Percentiles rank a stretch among this genome's conserved stretches.
phyloP scores from a whole-genome alignment of 352 stramenopile species.

The Elongisporangium undulatum region DNA sequence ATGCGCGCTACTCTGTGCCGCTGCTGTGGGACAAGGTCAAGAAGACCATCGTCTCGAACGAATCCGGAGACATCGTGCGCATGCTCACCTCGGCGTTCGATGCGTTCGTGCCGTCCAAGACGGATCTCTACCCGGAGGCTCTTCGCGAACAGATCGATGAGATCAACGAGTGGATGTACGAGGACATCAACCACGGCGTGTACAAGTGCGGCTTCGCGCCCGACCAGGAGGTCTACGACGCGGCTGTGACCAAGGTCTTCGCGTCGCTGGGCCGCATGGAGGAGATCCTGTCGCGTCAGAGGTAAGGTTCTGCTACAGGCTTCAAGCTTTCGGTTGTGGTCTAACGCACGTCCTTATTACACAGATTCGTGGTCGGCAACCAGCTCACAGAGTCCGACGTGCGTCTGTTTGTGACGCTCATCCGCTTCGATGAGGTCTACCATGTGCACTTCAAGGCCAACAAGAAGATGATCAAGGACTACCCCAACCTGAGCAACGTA shows the following conservation, averaged over 20 bases:
- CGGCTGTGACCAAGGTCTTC: constrained; percentile 45
- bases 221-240: constrained; percentile 76
- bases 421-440: constrained; percentile 85
- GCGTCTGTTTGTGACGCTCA: constrained; percentile 76
- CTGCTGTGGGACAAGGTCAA: constrained; percentile 80
- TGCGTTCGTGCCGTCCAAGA: constrained; percentile 32
- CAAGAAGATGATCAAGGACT: constrained; percentile 85
- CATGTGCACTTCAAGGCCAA: constrained; percentile 88
- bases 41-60: constrained; percentile 86
- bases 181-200: constrained; percentile 78
- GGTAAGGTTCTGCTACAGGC: constrained; percentile 13
- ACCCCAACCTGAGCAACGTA: constrained; percentile 83
- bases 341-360: background rate
- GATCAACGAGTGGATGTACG: constrained; percentile 83
- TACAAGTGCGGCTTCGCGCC: constrained; percentile 86
- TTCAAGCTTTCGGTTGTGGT: background rate
- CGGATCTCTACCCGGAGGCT: constrained; percentile 57
- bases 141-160: constrained; percentile 68
- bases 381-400: constrained; percentile 76
- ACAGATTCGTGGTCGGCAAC: constrained; percentile 53
- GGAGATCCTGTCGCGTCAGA: constrained; percentile 28
- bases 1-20: constrained; percentile 66
- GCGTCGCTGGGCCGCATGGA: constrained; percentile 42
- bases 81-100: constrained; percentile 75
- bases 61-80: constrained; percentile 86